Evolutionary conservation across 805 yeast species (phyloP).

Genomic region (Sugiyamaella floridensis): DNA sequence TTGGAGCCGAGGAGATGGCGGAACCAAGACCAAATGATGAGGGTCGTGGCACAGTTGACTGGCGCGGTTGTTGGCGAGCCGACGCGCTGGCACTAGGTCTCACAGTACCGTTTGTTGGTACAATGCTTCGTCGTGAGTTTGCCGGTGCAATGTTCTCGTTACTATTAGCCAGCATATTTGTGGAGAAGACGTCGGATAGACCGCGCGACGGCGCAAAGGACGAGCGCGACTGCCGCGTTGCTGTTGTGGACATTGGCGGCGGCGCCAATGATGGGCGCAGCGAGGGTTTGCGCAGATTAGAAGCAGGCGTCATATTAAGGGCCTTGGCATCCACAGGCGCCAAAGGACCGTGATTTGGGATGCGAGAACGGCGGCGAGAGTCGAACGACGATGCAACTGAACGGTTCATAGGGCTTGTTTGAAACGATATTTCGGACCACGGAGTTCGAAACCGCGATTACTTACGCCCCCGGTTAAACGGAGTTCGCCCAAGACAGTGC

Average conservation of each 20-base stretch:
- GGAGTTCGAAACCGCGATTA: too few species aligned
- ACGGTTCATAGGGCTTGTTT: neutral
- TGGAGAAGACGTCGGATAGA: slow-evolving; percentile 9
- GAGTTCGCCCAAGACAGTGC: too few species aligned
- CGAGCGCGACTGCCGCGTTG: slow-evolving; percentile 5
- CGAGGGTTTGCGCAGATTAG: slow-evolving; percentile 14
- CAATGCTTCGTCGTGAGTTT: slow-evolving; percentile 1
- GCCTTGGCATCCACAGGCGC: slow-evolving; percentile 1
- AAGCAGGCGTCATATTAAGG: slow-evolving; percentile 9
- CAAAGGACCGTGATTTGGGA: slow-evolving; percentile 2
- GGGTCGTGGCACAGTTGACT: slow-evolving; percentile 9
- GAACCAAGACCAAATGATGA: slow-evolving; percentile 17
- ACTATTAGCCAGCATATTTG: neutral
- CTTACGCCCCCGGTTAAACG: too few species aligned
- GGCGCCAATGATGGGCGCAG: slow-evolving; percentile 13
- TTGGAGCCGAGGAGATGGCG: neutral
- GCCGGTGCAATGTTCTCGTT: neutral
- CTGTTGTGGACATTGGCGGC: neutral
- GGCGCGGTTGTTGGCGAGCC: slow-evolving; percentile 4
- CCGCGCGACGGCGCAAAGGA: slow-evolving; percentile 17
- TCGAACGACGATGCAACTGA: neutral
- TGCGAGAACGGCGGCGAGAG: neutral
- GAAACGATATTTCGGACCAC: too few species aligned
- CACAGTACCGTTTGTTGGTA: neutral
- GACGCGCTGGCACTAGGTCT: slow-evolving; percentile 6